phyloP scores from a whole-genome alignment of 2,329 filamentous ascomycete species.

The Monilinia polystroma region DNA sequence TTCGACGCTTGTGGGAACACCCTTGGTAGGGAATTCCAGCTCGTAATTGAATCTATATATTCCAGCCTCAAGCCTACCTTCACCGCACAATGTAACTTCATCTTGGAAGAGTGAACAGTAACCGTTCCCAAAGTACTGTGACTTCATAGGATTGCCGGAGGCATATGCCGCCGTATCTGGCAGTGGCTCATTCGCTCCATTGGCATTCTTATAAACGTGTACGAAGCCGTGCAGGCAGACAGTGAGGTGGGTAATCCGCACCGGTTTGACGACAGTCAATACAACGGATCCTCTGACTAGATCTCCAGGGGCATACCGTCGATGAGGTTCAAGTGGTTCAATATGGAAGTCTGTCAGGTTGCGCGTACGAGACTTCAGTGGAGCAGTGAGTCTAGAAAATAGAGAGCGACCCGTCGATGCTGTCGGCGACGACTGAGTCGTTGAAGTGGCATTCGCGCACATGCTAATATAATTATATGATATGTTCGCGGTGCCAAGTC shows the following conservation, averaged over 20 bases:
- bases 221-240: conserved; percentile 77
- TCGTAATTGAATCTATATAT: conserved; percentile 80
- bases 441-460: conserved; percentile 38
- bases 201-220: conserved; percentile 69
- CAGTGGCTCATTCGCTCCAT: conserved; percentile 51
- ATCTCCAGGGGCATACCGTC: conserved; percentile 73
- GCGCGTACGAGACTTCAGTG: conserved; percentile 50
- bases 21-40: conserved; percentile 65
- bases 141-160: conserved; percentile 43
- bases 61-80: conserved; percentile 71
- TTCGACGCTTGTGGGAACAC: conserved; percentile 88
- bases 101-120: conserved; percentile 81
- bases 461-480: conserved; percentile 34
- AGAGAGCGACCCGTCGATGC: conserved; percentile 37
- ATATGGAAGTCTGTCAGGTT: conserved; percentile 78
- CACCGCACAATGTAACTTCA: conserved; percentile 75
- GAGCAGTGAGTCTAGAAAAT: conserved; percentile 47
- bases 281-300: conserved; percentile 70
- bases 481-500: conserved; percentile 29
- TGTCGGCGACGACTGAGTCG: conserved; percentile 31
- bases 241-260: conserved; percentile 77
- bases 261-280: conserved; percentile 69
- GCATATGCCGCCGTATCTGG: conserved; percentile 39
- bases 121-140: conserved; percentile 70
- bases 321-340: conserved; percentile 72